phyloP scores from a whole-genome alignment of 306 rosid species.

The Elaeagnus macrophylla region DNA sequence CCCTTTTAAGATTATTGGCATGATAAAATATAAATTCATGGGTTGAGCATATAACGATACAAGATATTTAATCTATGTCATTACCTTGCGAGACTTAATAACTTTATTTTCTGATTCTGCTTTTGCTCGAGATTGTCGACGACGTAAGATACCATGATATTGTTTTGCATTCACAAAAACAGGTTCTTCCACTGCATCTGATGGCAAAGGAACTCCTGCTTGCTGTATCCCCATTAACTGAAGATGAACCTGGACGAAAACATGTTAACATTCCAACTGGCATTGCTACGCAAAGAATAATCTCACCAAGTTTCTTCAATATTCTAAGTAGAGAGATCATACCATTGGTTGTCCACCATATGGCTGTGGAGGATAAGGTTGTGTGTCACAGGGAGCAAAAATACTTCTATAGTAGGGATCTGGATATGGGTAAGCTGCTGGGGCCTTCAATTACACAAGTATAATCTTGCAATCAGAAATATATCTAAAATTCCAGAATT shows the following conservation, averaged over 20 bases:
- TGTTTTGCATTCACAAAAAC: conserved; percentile 93
- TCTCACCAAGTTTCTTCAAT: conserved; percentile 5
- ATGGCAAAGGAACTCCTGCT: conserved; percentile 86
- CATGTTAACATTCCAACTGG: conserved; percentile 7
- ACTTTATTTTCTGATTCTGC: conserved; percentile 89
- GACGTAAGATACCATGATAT: conserved; percentile 89
- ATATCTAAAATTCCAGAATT: not conserved
- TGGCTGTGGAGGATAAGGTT: conserved; percentile 67
- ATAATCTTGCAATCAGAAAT: conserved; percentile 17
- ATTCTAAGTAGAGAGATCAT: conserved; percentile 9
- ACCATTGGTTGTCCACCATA: conserved; percentile 94
- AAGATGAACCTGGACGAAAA: conserved; percentile 59
- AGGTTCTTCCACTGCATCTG: conserved; percentile 90
- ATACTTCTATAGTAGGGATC: conserved; percentile 95
- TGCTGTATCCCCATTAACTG: conserved; percentile 97
- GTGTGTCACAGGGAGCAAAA: conserved; percentile 85
- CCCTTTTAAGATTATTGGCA: no score
- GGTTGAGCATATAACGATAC: conserved; percentile 12
- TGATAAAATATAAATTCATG: no score
- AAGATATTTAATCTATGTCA: conserved; percentile 10
- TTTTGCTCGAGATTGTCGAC: conserved; percentile 90
- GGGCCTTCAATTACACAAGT: conserved; percentile 50
- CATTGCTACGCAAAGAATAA: not conserved
- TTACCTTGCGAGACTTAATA: conserved; percentile 71
- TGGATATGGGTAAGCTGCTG: conserved; percentile 74